Evolutionary conservation across 805 yeast species (phyloP).

Genomic region (Kluyveromyces aestuarii): DNA sequence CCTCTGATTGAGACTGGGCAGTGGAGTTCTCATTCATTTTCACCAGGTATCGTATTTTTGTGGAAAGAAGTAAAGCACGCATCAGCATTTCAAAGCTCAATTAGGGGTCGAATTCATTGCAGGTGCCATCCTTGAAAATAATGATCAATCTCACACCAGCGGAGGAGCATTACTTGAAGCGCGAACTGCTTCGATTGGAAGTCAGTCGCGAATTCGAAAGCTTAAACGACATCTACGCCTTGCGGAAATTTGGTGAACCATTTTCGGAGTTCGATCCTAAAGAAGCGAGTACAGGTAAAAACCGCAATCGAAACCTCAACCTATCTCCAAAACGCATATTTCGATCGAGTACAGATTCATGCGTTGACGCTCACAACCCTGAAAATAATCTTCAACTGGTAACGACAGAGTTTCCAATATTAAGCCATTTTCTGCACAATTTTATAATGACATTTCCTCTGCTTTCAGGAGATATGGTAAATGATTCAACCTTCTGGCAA

Average conservation of each 20-base stretch:
- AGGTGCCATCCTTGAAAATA: neutral
- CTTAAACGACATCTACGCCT: slow-evolving; percentile 51
- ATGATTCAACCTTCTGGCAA: slow-evolving; percentile 66
- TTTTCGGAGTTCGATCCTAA: slow-evolving; percentile 44
- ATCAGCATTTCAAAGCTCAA: neutral
- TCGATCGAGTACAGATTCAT: neutral
- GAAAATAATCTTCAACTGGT: neutral
- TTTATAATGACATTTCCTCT: slow-evolving; percentile 71
- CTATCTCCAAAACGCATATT: neutral
- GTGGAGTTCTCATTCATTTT: too few relatives aligned
- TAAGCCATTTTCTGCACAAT: slow-evolving; percentile 54
- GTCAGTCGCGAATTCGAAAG: slow-evolving; percentile 52
- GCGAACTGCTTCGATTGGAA: slow-evolving; percentile 61
- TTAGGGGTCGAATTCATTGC: neutral
- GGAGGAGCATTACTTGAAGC: slow-evolving; percentile 82
- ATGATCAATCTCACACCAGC: slow-evolving; percentile 30
- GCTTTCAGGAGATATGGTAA: slow-evolving; percentile 34
- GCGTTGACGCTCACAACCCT: neutral
- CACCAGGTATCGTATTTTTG: too few relatives aligned
- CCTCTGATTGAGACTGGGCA: too few relatives aligned
- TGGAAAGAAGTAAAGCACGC: neutral
- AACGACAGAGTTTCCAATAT: slow-evolving; percentile 50
- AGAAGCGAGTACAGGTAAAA: slow-evolving; percentile 1
- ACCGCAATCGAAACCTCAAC: neutral
- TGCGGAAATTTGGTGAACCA: slow-evolving; percentile 71